Base-by-base conservation (phyloP, 2,329 filamentous ascomycete genomes). In the Fusarium graminum region DNA sequence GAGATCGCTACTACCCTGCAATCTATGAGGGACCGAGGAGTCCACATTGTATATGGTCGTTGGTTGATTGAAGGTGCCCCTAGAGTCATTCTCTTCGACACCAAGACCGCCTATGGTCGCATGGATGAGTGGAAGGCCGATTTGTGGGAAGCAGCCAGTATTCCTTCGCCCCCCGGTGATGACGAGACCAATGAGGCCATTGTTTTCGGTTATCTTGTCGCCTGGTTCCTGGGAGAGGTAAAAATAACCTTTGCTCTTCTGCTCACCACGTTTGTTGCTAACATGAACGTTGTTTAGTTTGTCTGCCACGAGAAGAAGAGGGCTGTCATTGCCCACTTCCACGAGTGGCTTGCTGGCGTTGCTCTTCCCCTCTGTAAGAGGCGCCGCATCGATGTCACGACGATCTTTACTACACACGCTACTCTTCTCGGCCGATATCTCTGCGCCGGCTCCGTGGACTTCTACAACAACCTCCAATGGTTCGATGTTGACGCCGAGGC, bases 11-110 rank as follows among this genome's bases (percentile, higher is more conserved):
- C 88, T 45, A 97, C 94, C 14, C 97, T 99, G 75, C 86, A 91
- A 76, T 90, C 93, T 46, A 99, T 99, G 95, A 91, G 90, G 75
- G 92, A 96, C 49, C 90, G 95, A 61, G 95, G 95, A 69, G 92
- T 97, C 75, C 87, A 90, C 74, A 92, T 96, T 39, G 81, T 98
- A 71, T 98, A 98, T 80, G 95, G 95, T 69, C 88, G 95, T 76
- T 99, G 95, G 95, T 85, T 99, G 72, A 98, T 99, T 72, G 95
- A 98, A 77, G 95, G 95, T 54, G 95, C 95, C 41, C 95, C 95
- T 3, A 86, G 95, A 64, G 95, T 99, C 36, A 83, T 99, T 41
- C 88, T 99, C 65, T 95, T 99, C 77, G 94, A 99, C 77, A 98
- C 94, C 41, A 92, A 94, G 77, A 96, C 93, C 22, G 95, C 92